Evolutionary conservation across 2,329 filamentous ascomycete species (phyloP), one percentile per base, ranked within the genome.

Genomic region (Xylaria sp.): DNA sequence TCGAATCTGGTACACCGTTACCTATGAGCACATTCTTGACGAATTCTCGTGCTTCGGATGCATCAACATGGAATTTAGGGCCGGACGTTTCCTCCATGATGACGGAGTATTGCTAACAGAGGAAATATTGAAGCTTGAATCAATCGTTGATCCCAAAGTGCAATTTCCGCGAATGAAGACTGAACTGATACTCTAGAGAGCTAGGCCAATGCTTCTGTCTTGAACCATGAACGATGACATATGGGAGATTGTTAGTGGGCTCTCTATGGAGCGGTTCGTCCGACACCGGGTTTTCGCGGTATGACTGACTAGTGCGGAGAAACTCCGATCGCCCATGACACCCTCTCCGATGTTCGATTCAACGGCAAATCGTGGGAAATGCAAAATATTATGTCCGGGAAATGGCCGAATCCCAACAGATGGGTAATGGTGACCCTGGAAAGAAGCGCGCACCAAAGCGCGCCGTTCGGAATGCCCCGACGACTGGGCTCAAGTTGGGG

Each of bases 1-100:
- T 84, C 2, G 80, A 73, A 0, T 74, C 57, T 0, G 87, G 76
- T 0, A 91, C 87, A 2, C 85, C 85, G 69, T 91, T 87, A 25
- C 80, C 87, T 59, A 75, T 69, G 31, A 91, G 82, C 11, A 91
- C 76, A 4, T 77, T 76, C 67, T 83, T 75, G 4, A 85, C 79
- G 56, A 88, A 86, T 1, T 73, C 75, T 6, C 60, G 71, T 15
- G 79, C 80, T 55, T 81, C 78, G 43, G 75, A 56, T 52, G 78
- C 68, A 11, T 76, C 52, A 68, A 83, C 66, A 65, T 78, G 70
- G 53, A 74, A 65, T 57, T 70, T 73, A 25, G 62, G 6, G 59
- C 33, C 69, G 54, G 35, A 58, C 61, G 55, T 58, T 63, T 63
- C 68, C 33, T 55, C 53, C 64, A 63, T 78, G 46, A 70, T 73